Conservation (phyloP, 768 basidiomycete species). For the Lactarius deliciosus region DNA sequence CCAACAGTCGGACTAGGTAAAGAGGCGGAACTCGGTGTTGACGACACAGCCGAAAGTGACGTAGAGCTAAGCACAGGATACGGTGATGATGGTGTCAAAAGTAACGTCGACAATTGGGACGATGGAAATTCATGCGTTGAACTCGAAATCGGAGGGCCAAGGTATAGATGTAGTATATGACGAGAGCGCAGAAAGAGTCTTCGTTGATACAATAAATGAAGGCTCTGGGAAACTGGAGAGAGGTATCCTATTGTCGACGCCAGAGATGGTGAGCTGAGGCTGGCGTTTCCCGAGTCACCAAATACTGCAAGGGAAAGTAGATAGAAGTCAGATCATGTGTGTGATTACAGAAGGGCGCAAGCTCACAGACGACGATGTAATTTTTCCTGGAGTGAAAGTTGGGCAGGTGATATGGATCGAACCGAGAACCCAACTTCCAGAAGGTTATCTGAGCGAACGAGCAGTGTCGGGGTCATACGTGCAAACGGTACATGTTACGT, state of each 20-base stretch:
- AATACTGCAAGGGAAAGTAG: constrained; percentile 12
- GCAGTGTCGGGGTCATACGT: background rate
- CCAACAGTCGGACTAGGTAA: background rate
- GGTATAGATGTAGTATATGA: background rate
- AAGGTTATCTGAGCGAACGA: constrained; percentile 39
- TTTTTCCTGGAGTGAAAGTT: constrained; percentile 37
- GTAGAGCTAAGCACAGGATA: background rate
- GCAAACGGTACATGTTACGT: background rate
- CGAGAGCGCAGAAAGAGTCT: background rate
- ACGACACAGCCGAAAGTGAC: background rate
- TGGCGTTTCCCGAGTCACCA: constrained; percentile 25
- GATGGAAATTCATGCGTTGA: background rate
- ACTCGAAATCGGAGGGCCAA: background rate
- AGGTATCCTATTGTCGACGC: background rate
- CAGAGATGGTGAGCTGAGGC: constrained; percentile 22
- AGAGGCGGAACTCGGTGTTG: background rate
- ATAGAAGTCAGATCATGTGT: background rate
- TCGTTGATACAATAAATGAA: background rate
- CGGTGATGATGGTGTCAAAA: background rate
- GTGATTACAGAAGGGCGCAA: background rate
- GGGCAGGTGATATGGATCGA: constrained; percentile 43
- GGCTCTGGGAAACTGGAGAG: background rate
- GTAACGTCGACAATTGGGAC: background rate
- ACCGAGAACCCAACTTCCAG: constrained; percentile 46
- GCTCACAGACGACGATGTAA: constrained; percentile 50